Conservation (phyloP, 202 grass and related monocot species). For the Setaria viridis region DNA sequence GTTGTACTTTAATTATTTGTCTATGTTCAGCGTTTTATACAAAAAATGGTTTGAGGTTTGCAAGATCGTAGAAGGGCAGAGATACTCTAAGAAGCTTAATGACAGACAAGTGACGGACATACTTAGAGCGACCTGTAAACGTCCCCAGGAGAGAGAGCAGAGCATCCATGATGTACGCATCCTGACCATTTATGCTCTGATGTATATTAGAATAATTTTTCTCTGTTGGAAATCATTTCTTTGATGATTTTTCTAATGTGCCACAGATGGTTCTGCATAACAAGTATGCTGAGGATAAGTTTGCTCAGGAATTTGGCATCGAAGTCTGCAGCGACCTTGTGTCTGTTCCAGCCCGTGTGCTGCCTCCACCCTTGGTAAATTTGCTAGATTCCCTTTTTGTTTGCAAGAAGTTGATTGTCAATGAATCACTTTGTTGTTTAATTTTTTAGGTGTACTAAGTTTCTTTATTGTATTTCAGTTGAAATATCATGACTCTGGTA, state of each 20-base stretch:
- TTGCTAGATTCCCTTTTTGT: neutral
- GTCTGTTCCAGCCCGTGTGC: constrained; percentile 64
- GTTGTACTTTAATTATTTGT: neutral
- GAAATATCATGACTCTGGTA: constrained; percentile 83
- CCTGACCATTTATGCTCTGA: neutral
- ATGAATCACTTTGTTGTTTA: neutral
- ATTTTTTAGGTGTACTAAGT: neutral
- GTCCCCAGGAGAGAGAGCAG: constrained; percentile 65
- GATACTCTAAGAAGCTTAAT: constrained; percentile 74
- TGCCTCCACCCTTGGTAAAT: constrained; percentile 68
- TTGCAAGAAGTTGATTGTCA: neutral
- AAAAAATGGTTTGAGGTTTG: constrained; percentile 60
- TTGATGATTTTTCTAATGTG: neutral
- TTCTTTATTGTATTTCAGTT: constrained; percentile 58
- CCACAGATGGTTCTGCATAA: constrained; percentile 68
- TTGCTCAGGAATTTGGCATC: constrained; percentile 76
- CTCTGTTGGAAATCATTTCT: neutral
- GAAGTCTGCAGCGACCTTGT: constrained; percentile 57
- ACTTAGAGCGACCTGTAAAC: constrained; percentile 72
- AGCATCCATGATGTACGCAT: constrained; percentile 57
- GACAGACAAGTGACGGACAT: constrained; percentile 75
- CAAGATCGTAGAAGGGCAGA: constrained; percentile 71
- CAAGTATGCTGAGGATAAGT: constrained; percentile 63
- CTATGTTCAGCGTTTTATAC: neutral
- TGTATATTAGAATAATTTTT: neutral